A percentile compares a stretch with the other conserved stretches of the same genome.
phyloP scores from a whole-genome alignment of 306 rosid genomes.

The Parietaria judaica region DNA sequence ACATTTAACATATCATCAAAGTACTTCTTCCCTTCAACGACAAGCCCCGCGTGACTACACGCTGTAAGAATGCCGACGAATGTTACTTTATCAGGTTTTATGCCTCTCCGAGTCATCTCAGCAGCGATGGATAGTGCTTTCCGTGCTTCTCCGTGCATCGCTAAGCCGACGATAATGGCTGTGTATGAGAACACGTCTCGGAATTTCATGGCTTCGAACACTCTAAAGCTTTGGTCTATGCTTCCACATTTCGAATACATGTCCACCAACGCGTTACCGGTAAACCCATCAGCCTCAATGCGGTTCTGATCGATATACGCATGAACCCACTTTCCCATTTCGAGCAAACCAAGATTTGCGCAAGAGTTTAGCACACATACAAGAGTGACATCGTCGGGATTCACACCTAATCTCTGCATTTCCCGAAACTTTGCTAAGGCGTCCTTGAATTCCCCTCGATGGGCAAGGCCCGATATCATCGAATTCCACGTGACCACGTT shows the following conservation, averaged over 20 bases:
- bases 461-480: slow-evolving; percentile 27
- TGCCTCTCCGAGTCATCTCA: slow-evolving; percentile 22
- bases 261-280: slow-evolving; percentile 37
- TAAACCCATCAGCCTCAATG: slow-evolving; percentile 27
- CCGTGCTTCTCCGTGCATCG: slow-evolving; percentile 33
- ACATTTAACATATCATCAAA: slow-evolving; percentile 26
- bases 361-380: slow-evolving; percentile 34
- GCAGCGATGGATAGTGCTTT: slow-evolving; percentile 25
- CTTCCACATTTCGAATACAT: slow-evolving; percentile 45
- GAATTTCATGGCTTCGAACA: slow-evolving; percentile 26
- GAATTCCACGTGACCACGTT: slow-evolving; percentile 39
- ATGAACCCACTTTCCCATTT: slow-evolving; percentile 38
- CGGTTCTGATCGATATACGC: slow-evolving; percentile 24
- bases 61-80: slow-evolving; percentile 34
- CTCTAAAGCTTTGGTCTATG: slow-evolving; percentile 26
- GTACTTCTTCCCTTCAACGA: slow-evolving; percentile 28
- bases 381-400: slow-evolving; percentile 34
- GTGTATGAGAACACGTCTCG: slow-evolving; percentile 35
- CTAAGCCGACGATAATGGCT: slow-evolving; percentile 32
- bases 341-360: slow-evolving; percentile 35
- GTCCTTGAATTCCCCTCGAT: slow-evolving; percentile 29
- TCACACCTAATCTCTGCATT: slow-evolving; percentile 25
- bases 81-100: slow-evolving; percentile 36
- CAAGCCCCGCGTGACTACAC: slow-evolving; percentile 38
- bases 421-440: slow-evolving; percentile 23